Base-by-base conservation (phyloP, 495 filamentous ascomycete genomes). In the Bacidia gigantensis region DNA sequence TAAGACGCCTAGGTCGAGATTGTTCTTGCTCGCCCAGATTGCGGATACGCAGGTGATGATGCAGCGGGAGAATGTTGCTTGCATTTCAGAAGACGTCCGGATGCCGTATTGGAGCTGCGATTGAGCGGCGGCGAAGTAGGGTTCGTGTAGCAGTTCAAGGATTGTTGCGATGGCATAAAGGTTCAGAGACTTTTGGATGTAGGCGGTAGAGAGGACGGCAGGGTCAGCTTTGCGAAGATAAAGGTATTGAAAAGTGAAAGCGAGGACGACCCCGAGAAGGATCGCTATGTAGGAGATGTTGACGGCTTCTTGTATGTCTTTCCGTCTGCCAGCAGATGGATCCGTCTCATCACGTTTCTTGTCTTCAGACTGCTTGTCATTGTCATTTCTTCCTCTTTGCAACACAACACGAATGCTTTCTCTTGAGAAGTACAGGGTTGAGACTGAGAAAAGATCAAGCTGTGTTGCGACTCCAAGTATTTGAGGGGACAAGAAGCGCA, bases 241-340 rank as follows among this genome's bases (percentile, higher is more conserved):
- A 17, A 82, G 68, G 55, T 67, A 65, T 1, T 77, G 82, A 20
- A 96, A 69, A 0, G 72, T 52, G 2, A 73, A 53, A 3, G 82
- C 74, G 2, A 88, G 72, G 0, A 80, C 70, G 7, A 86, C 25
- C 0, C 92, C 89, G 7, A 94, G 71, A 2, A 68, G 56, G 7
- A 92, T 70, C 22, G 87, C 78, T 26, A 96, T 61, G 60, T 93
- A 89, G 2, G 89, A 83, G 41, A 96, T 74, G 60, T 98, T 98
- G 61, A 96, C 74, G 48, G 89, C 80, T 5, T 83, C 78, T 59
- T 97, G 87, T 20, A 50, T 49, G 41, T n/a, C 20, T 7, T 18
- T 7, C 29, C 50, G 60, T 56, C 24, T 52, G 35, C 5, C 12
- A 29, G 24, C 10, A 24, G 39, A 32, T 40, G 46, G 25, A 18